These are phyloP conservation scores for Acanthamoeba divionensis DNA, from an alignment of 208 protist species.

Conservation along the genomic window DNA sequence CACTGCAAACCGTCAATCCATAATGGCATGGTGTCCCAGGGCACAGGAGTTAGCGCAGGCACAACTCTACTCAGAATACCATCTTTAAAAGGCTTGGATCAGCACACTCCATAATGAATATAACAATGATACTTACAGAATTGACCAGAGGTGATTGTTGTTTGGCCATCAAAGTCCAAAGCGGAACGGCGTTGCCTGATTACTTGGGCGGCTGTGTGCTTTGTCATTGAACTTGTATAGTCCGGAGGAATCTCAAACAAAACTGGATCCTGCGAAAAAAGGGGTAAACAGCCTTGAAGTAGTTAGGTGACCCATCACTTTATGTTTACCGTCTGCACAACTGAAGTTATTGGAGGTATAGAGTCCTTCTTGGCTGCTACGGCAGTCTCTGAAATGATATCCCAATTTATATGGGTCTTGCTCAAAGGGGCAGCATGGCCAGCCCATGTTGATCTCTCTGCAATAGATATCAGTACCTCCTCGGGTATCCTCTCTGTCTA, in stretches of 20 bases:
- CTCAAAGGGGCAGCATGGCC: background rate
- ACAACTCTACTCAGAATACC: background rate
- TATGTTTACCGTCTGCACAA: too few species aligned
- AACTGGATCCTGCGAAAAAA: too few species aligned
- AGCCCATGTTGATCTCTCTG: background rate
- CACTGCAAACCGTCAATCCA: background rate
- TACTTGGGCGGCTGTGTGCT: background rate
- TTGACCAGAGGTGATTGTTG: background rate
- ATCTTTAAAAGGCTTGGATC: background rate
- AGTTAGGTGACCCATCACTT: too few species aligned
- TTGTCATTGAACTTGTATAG: too few species aligned
- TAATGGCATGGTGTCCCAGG: background rate
- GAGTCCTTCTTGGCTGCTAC: background rate
- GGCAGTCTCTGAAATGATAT: background rate
- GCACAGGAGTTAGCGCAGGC: background rate
- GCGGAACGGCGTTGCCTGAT: background rate
- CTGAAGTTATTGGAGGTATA: background rate
- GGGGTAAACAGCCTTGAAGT: too few species aligned
- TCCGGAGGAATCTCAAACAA: too few species aligned
- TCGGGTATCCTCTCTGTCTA: too few species aligned
- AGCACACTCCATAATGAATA: background rate
- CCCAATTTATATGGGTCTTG: background rate
- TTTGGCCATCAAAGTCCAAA: slow-evolving; percentile 6
- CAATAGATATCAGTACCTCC: too few species aligned
- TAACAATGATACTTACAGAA: background rate